Conservation (phyloP, 371 early-diverging fungal species). For the Lichtheimia corymbifera region DNA sequence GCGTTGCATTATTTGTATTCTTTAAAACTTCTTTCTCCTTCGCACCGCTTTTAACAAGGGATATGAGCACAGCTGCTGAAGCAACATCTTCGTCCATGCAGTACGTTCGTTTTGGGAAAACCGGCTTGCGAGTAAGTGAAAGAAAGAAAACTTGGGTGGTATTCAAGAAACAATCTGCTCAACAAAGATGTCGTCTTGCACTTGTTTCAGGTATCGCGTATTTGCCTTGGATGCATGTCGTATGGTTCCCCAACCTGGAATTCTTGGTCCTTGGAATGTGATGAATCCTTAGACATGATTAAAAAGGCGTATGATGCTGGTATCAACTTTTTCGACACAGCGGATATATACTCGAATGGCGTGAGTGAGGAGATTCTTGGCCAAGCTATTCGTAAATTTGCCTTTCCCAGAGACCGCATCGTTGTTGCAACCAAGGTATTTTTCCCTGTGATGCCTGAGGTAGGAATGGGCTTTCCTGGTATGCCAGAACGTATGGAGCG, state of each 20-base stretch:
- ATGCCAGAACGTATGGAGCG: no score
- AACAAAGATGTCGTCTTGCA: no score
- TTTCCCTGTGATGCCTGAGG: constrained; percentile 4
- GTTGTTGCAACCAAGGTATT: constrained; percentile 42
- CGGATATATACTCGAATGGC: constrained; percentile 39
- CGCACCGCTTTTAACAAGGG: no score
- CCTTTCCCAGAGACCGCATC: constrained; percentile 35
- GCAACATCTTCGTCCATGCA: constrained; percentile 8
- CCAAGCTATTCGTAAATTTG: constrained; percentile 35
- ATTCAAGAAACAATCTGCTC: neutral
- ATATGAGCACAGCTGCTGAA: no score
- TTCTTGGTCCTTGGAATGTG: constrained; percentile 41
- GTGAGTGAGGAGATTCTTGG: constrained; percentile 42
- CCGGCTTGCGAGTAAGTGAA: constrained; percentile 8
- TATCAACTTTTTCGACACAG: constrained; percentile 44
- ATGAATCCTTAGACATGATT: constrained; percentile 40
- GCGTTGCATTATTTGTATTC: no score
- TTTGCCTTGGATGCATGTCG: constrained; percentile 48
- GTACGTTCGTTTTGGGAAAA: constrained; percentile 23
- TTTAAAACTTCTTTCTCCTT: no score
- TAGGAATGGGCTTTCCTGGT: no score
- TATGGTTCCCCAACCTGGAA: constrained; percentile 34
- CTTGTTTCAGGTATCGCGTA: constrained; percentile 9
- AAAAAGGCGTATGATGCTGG: constrained; percentile 50
- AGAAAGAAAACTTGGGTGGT: neutral